A percentile compares a stretch with the other conserved stretches of the same genome.
Conservation (phyloP, 371 early-diverging fungal genomes). For the Saksenaea vasiformis region DNA sequence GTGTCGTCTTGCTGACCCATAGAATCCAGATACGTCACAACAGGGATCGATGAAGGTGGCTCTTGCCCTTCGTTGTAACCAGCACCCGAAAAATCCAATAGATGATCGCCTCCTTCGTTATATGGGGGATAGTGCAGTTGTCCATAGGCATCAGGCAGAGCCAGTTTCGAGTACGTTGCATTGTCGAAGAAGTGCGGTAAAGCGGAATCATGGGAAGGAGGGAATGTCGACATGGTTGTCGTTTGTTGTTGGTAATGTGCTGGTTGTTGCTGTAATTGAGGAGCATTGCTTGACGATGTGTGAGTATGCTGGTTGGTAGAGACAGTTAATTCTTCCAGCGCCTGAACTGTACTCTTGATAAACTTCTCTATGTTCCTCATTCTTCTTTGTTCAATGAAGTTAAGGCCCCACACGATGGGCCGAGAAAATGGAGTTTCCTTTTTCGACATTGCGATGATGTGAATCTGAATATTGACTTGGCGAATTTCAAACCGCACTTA, state of each 20-base stretch:
- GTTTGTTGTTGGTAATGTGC: too few relatives aligned
- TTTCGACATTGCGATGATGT: background rate
- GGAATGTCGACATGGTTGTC: background rate
- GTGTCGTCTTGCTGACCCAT: conserved; percentile 30
- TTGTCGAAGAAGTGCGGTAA: background rate
- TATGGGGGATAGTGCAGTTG: conserved; percentile 41
- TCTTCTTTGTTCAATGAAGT: too few relatives aligned
- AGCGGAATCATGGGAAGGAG: background rate
- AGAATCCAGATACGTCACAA: conserved; percentile 24
- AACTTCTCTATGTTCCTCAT: background rate
- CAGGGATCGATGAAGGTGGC: conserved; percentile 22
- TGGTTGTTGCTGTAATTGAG: background rate
- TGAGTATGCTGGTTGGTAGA: background rate
- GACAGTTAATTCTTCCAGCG: background rate
- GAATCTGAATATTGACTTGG: too few relatives aligned
- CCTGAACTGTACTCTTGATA: background rate
- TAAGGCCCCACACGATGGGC: background rate
- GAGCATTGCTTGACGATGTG: background rate
- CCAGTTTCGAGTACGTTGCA: conserved; percentile 4
- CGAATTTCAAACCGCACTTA: too few relatives aligned
- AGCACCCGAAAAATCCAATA: conserved; percentile 51
- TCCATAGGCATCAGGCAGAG: conserved; percentile 8
- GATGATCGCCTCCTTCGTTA: conserved; percentile 42
- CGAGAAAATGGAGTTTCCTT: background rate
- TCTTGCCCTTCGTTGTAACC: conserved; percentile 52